These are phyloP conservation scores for Monosporozyma solicola DNA, from an alignment of 805 yeast genomes.

Conservation along the genomic window DNA sequence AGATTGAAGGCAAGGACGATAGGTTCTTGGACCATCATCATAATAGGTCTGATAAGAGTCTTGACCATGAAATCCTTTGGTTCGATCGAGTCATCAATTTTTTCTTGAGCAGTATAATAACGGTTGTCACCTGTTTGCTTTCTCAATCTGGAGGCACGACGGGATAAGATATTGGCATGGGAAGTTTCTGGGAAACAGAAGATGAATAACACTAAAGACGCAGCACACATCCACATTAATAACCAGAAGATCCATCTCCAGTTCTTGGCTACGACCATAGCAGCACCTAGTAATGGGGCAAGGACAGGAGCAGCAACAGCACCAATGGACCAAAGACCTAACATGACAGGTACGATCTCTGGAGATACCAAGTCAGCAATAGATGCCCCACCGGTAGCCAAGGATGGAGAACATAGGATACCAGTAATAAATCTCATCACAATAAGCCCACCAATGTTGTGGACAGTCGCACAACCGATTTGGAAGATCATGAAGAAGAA, in stretches of 20 bases:
- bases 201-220: constrained; percentile 28
- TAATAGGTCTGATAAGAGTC: constrained; percentile 40
- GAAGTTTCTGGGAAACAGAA: constrained; percentile 44
- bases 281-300: constrained; percentile 40
- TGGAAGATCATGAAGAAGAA: constrained; percentile 43
- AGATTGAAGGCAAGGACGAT: constrained; percentile 43
- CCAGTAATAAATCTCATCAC: constrained; percentile 47
- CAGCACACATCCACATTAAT: constrained; percentile 26
- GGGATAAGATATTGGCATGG: constrained; percentile 34
- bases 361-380: constrained; percentile 35
- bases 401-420: constrained; percentile 44
- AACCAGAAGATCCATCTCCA: constrained; percentile 54
- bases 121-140: constrained; percentile 39
- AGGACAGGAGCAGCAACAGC: constrained; percentile 45
- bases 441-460: constrained; percentile 42
- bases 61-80: constrained; percentile 17
- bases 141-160: constrained; percentile 40
- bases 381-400: constrained; percentile 51
- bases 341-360: constrained; percentile 27
- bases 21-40: constrained; percentile 43
- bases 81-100: constrained; percentile 21
- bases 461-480: constrained; percentile 45
- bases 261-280: constrained; percentile 32
- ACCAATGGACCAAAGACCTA: constrained; percentile 43
- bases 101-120: constrained; percentile 35